Evolutionary conservation across 1,284 basidiomycete genomes (phyloP), one percentile per base, ranked within the genome.

Genomic region (Trichosporon ovoides): DNA sequence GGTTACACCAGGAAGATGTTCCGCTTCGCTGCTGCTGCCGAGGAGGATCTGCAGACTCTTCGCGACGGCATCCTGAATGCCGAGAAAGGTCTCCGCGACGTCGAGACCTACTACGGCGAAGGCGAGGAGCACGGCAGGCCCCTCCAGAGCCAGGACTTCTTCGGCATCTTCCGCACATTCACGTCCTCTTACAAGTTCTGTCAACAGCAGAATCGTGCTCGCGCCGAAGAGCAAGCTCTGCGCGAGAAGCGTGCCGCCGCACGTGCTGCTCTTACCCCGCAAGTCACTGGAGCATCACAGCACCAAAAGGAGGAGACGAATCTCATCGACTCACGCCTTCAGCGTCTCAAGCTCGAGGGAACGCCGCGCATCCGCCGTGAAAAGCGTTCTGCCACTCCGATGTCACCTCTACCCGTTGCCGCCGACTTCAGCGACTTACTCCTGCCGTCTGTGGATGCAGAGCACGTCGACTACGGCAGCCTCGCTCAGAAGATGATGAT

Each of bases 111-210:
- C 72, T 97, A 90, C 69, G 92, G 92, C 19, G 93, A 97, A 76
- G 91, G 93, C 49, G 87, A 89, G 68, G 90, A 89, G 77, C 71
- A 74, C 60, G 72, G 74, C 14, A 60, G 73, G 11, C 70, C 71
- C 1, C 63, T 74, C 24, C 75, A 69, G 58, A 72, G 72, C 61
- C 70, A 77, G 56, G 91, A 95, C 69, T 97, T 96, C 78, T 97
- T 91, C 77, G 90, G 86, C 16, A 87, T 94, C 68, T 95, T 96
- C 83, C 91, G 94, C 78, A 94, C 89, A 2, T 96, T 96, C 68
- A 84, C 92, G 22, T 92, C 88, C 0, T 93, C 91, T 1, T 96
- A 93, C 77, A 87, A 83, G 89, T 91, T 91, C 87, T 93, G 89
- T 74, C 87, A 87, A 73, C 65, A 74, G 18, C 88, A 92, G 50